Evolutionary conservation across 2,329 filamentous ascomycete genomes (phyloP).

Genomic region (Xylaria sp.): DNA sequence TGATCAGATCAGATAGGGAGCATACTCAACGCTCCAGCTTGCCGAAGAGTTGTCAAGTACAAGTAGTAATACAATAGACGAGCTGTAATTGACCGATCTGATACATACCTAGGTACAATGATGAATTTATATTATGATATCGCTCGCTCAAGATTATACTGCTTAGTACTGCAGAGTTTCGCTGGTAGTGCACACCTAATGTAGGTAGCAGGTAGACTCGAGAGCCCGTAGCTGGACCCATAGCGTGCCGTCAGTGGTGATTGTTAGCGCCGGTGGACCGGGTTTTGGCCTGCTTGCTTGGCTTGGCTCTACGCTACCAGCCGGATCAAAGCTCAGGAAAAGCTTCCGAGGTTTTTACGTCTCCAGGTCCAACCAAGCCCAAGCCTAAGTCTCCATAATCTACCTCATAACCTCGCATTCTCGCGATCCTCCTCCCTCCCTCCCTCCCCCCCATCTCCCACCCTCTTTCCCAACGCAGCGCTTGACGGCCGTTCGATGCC

Average conservation of each 20-base stretch:
- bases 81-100: no score
- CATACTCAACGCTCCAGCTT: constrained; percentile 30
- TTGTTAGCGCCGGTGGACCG: constrained; percentile 3
- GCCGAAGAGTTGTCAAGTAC: constrained; percentile 33
- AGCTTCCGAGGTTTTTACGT: constrained; percentile 41
- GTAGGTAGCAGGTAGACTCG: neutral
- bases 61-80: constrained; percentile 41
- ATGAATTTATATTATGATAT: no score
- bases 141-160: no score
- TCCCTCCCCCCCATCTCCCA: constrained; percentile 5
- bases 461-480: constrained; percentile 34
- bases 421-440: constrained; percentile 20
- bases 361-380: constrained; percentile 5
- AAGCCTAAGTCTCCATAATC: constrained; percentile 25
- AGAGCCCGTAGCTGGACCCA: constrained; percentile 9
- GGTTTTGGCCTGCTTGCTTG: constrained; percentile 4
- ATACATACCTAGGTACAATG: no score
- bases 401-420: constrained; percentile 28
- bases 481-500: constrained; percentile 48
- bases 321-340: constrained; percentile 24
- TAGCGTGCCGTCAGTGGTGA: constrained; percentile 18
- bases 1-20: constrained; percentile 23
- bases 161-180: no score
- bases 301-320: constrained; percentile 8
- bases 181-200: no score